phyloP scores from a whole-genome alignment of 1,139 yeast genomes.

The Arxiozyma slooffiae region DNA sequence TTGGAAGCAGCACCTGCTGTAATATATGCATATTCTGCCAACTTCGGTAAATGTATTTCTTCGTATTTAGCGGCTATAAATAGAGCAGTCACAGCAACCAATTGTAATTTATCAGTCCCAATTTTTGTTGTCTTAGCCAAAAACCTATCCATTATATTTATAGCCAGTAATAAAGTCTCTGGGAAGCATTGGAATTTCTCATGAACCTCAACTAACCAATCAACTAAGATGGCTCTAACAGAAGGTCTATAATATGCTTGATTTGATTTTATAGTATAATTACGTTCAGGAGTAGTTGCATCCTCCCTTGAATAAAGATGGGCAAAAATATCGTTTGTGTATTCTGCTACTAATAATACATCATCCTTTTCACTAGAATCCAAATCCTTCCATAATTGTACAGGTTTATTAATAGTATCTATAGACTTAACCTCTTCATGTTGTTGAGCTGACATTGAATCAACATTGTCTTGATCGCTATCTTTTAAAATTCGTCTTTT shows the following conservation, averaged over 20 bases:
- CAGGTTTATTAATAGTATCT: neutral
- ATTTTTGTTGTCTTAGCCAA: conserved; percentile 71
- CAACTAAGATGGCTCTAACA: conserved; percentile 81
- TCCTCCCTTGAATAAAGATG: conserved; percentile 63
- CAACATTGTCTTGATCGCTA: neutral
- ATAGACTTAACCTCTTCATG: neutral
- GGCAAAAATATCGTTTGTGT: conserved; percentile 72
- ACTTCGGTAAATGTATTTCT: conserved; percentile 87
- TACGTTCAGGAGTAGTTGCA: conserved; percentile 63
- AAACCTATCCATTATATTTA: conserved; percentile 83
- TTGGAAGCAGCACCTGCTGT: conserved; percentile 77
- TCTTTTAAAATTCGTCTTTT: conserved; percentile 1
- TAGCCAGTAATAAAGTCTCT: conserved; percentile 78
- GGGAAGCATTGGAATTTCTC: conserved; percentile 74
- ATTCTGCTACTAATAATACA: conserved; percentile 86
- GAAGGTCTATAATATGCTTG: conserved; percentile 51
- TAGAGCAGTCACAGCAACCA: conserved; percentile 79
- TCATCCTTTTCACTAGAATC: conserved; percentile 78
- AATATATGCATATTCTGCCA: conserved; percentile 79
- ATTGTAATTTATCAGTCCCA: conserved; percentile 72
- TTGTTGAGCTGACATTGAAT: neutral
- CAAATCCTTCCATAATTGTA: conserved; percentile 47
- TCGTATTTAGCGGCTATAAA: conserved; percentile 94
- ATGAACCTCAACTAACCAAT: conserved; percentile 93
- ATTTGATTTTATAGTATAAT: conserved; percentile 43